These are phyloP conservation scores for Trifolium fragiferum DNA, from an alignment of 306 rosid genomes.

Conservation along the genomic window DNA sequence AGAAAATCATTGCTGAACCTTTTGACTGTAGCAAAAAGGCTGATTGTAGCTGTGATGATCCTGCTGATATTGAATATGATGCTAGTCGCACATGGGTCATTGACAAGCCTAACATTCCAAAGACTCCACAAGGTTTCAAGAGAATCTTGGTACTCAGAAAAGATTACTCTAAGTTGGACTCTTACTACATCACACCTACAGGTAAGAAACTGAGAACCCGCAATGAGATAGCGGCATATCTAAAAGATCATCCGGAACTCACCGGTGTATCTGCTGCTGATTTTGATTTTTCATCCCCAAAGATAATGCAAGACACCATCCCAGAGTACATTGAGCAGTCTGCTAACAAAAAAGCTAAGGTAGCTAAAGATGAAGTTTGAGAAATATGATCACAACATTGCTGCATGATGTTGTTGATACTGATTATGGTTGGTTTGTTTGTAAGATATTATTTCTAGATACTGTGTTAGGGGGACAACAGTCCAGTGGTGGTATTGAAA, in stretches of 20 bases:
- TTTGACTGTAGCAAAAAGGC: conserved; percentile 63
- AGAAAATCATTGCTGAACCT: conserved; percentile 57
- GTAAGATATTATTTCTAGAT: conserved; percentile 11
- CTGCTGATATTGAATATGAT: conserved; percentile 75
- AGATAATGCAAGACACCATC: conserved; percentile 79
- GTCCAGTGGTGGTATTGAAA: not conserved
- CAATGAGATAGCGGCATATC: conserved; percentile 60
- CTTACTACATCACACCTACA: conserved; percentile 66
- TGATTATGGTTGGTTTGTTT: conserved; percentile 18
- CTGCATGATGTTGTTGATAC: conserved; percentile 27
- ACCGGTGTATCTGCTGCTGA: conserved; percentile 47
- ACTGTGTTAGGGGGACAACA: not conserved
- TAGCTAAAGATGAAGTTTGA: conserved; percentile 35
- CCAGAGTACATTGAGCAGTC: conserved; percentile 55
- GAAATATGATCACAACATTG: conserved; percentile 21
- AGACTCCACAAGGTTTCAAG: conserved; percentile 76
- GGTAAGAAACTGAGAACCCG: conserved; percentile 80
- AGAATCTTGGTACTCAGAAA: conserved; percentile 73
- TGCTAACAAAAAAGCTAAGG: conserved; percentile 52
- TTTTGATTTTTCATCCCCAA: conserved; percentile 74
- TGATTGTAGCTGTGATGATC: conserved; percentile 64
- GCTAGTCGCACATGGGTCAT: conserved; percentile 82
- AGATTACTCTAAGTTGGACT: conserved; percentile 83
- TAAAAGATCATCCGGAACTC: conserved; percentile 60
- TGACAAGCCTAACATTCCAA: conserved; percentile 82